A percentile compares a stretch with the other conserved stretches of the same genome.
Evolutionary conservation across 305 asterid genomes (phyloP).

Genomic region (Petunia hybrid): DNA sequence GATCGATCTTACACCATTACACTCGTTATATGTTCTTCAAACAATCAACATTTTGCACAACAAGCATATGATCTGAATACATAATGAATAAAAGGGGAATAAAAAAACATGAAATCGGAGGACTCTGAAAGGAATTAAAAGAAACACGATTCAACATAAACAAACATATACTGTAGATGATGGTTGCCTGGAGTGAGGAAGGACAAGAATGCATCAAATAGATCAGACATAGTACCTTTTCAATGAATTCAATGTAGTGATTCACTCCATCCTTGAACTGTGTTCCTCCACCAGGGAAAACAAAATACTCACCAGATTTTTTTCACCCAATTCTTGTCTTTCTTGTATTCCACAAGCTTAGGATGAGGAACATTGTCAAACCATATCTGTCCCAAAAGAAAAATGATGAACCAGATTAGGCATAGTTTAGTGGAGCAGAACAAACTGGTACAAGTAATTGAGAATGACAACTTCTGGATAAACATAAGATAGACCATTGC

Average conservation of each 20-base stretch:
- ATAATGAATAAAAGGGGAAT: not conserved
- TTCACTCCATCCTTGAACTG: constrained; percentile 84
- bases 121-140: too few species aligned
- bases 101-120: too few species aligned
- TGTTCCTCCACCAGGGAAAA: constrained; percentile 98
- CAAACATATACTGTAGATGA: not conserved
- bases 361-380: constrained; percentile 94
- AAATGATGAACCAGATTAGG: constrained; percentile 20
- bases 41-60: not conserved
- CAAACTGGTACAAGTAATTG: not conserved
- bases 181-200: not conserved
- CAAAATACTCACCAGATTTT: constrained; percentile 68
- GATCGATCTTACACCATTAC: not conserved
- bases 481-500: not conserved
- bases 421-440: not conserved
- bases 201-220: constrained; percentile 21
- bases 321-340: constrained; percentile 87
- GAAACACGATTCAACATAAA: not conserved
- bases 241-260: constrained; percentile 64
- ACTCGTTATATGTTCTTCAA: not conserved
- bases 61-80: not conserved
- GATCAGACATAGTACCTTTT: constrained; percentile 52
- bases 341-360: constrained; percentile 93
- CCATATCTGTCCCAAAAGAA: constrained; percentile 69
- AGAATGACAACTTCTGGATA: not conserved